phyloP scores from a whole-genome alignment of 345 rosid genomes.

The Linum usitatissimum region DNA sequence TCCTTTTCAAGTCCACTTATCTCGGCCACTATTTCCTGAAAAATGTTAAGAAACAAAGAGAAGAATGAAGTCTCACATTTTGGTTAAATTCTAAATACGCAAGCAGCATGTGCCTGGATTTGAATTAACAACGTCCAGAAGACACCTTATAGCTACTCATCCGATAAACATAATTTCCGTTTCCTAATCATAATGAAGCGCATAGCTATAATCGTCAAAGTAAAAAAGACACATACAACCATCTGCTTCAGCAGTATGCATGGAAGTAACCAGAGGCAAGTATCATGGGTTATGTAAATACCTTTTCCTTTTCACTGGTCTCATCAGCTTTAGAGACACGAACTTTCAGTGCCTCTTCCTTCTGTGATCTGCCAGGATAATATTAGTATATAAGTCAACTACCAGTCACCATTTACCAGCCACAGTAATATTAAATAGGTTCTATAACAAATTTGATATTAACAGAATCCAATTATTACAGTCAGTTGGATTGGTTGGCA shows the following conservation, averaged over 20 bases:
- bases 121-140: too few relatives aligned
- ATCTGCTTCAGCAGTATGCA: not conserved
- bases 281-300: slow-evolving; percentile 13
- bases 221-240: not conserved
- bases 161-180: too few relatives aligned
- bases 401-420: not conserved
- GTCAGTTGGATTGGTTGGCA: too few relatives aligned
- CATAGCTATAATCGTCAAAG: not conserved
- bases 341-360: slow-evolving; percentile 85
- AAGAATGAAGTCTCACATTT: too few relatives aligned
- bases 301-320: slow-evolving; percentile 72
- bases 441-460: not conserved
- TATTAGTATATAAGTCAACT: not conserved
- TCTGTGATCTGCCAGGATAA: slow-evolving; percentile 40
- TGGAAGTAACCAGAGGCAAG: not conserved
- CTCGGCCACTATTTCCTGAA: slow-evolving; percentile 80
- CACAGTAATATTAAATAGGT: not conserved
- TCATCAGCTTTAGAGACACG: slow-evolving; percentile 74
- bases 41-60: not conserved
- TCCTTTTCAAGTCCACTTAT: slow-evolving; percentile 62
- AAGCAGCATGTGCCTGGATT: too few relatives aligned
- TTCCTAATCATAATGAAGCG: not conserved
- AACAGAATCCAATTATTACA: not conserved
- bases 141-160: too few relatives aligned
- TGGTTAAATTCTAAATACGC: not conserved